Evolutionary conservation across 495 filamentous ascomycete genomes (phyloP).

Genomic region (Penicillium waksmanii): DNA sequence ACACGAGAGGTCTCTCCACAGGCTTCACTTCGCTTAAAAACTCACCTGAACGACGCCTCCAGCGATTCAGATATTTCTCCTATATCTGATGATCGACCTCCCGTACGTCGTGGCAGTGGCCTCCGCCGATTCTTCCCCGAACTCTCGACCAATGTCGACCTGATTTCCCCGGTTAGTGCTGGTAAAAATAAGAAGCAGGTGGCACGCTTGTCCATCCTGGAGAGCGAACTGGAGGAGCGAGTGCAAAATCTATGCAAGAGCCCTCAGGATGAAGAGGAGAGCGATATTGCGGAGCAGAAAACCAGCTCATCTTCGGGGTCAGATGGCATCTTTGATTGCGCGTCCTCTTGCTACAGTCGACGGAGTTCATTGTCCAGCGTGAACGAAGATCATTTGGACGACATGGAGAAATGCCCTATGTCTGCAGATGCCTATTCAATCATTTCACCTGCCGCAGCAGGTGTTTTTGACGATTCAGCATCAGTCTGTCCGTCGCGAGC

Average conservation of each 20-base stretch:
- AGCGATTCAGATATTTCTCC: slow-evolving; percentile 37
- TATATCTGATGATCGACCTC: slow-evolving; percentile 25
- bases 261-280: slow-evolving; percentile 3
- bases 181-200: slow-evolving; percentile 14
- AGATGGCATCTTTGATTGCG: slow-evolving; percentile 27
- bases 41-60: slow-evolving; percentile 23
- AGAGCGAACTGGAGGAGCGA: slow-evolving; percentile 25
- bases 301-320: slow-evolving; percentile 27
- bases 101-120: slow-evolving; percentile 11
- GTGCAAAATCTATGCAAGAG: slow-evolving; percentile 22
- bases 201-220: slow-evolving; percentile 14
- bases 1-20: slow-evolving; percentile 16
- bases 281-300: not conserved
- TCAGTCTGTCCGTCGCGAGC: slow-evolving; percentile 11
- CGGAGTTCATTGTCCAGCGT: slow-evolving; percentile 39
- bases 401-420: slow-evolving; percentile 8
- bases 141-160: slow-evolving; percentile 32
- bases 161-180: slow-evolving; percentile 27
- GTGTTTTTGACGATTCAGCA: slow-evolving; percentile 46
- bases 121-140: slow-evolving; percentile 41
- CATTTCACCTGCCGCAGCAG: slow-evolving; percentile 39
- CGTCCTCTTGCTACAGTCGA: slow-evolving; percentile 44
- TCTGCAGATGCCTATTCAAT: slow-evolving; percentile 41
- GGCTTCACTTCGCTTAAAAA: slow-evolving; percentile 16
- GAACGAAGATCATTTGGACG: slow-evolving; percentile 13